Evolutionary conservation across 2,329 filamentous ascomycete species (phyloP), one percentile per base, ranked within the genome.

Genomic region (Pseudogymnoascus sp.): DNA sequence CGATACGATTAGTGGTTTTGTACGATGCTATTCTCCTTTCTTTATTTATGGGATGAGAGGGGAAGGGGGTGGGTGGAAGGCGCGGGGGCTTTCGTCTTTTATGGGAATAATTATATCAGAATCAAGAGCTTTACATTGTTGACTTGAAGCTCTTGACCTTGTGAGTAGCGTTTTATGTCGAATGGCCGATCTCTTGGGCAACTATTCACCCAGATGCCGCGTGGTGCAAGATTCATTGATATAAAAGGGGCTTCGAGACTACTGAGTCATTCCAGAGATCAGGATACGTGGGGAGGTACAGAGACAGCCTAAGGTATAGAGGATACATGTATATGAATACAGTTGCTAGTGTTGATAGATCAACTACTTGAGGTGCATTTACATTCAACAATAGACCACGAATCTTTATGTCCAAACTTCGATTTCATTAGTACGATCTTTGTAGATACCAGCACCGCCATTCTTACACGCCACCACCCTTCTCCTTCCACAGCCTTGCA

Each of bases 401-500:
- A 18, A 12, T 56, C 9, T 16, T 31, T 7, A 34, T 56, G 14
- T 18, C 14, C 49, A 34, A 34, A 36, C 11, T 56, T 56, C 28
- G 28, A 34, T 34, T 56, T 56, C 49, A 56, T 56, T 56, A 56
- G n/a, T 56, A 56, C 28, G 49, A 56, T 56, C 28, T 36, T 31
- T 56, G 16, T 36, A 34, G 49, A 56, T 34, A 36, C 28, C n/a
- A 66, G 69, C 28, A 69, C 65, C 5, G 11, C 23, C 18, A 63
- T 64, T 60, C 34, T 40, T 38, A 60, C 36, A 38, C 59, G 7
- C 59, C 59, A 8, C 23, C 49, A n/a, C 38, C 36, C 28, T 56
- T 28, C 9, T 60, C 34, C 49, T 60, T 60, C 49, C 28, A 62
- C 31, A 25, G 12, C n/a, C 61, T 56, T 37, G 61, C 49, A 28